Conservation (phyloP, 495 filamentous ascomycete genomes). For the Symbiotaphrina buchneri region DNA sequence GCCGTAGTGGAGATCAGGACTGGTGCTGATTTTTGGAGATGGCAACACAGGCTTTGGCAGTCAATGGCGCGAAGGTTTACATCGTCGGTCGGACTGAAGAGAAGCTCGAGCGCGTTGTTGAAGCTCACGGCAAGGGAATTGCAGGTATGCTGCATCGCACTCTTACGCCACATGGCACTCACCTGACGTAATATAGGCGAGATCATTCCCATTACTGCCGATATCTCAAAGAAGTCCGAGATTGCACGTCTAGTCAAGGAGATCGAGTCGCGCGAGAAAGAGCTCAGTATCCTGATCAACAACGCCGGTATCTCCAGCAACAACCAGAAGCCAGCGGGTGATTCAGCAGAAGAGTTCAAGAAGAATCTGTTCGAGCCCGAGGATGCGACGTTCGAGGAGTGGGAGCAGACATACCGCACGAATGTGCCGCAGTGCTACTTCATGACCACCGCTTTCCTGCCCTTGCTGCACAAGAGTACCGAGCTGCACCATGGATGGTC, state of each 20-base stretch:
- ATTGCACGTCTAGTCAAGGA: constrained; percentile 21
- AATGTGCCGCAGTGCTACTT: constrained; percentile 26
- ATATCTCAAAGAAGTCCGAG: constrained; percentile 23
- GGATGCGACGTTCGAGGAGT: constrained; percentile 16
- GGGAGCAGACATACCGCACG: constrained; percentile 22
- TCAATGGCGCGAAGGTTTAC: constrained; percentile 37
- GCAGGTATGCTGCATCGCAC: too few relatives aligned
- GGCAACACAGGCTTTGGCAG: constrained; percentile 32
- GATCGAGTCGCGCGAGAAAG: constrained; percentile 18
- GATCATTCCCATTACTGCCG: constrained; percentile 30
- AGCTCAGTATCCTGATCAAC: constrained; percentile 26
- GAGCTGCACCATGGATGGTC: too few relatives aligned
- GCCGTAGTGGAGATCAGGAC: not conserved
- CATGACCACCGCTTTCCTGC: too few relatives aligned
- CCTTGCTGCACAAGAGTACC: too few relatives aligned
- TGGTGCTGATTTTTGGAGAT: constrained; percentile 8
- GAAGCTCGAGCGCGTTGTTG: constrained; percentile 28
- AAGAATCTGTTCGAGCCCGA: constrained; percentile 31
- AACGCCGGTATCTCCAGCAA: too few relatives aligned
- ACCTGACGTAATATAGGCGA: too few relatives aligned
- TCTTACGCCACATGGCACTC: too few relatives aligned
- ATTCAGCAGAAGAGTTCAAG: constrained; percentile 23
- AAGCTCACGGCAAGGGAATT: constrained; percentile 20
- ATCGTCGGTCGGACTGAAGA: constrained; percentile 31
- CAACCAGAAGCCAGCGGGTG: too few relatives aligned